These are phyloP conservation scores for Arthrinium phaeospermum DNA, from an alignment of 2,329 filamentous ascomycete genomes.

Conservation along the genomic window DNA sequence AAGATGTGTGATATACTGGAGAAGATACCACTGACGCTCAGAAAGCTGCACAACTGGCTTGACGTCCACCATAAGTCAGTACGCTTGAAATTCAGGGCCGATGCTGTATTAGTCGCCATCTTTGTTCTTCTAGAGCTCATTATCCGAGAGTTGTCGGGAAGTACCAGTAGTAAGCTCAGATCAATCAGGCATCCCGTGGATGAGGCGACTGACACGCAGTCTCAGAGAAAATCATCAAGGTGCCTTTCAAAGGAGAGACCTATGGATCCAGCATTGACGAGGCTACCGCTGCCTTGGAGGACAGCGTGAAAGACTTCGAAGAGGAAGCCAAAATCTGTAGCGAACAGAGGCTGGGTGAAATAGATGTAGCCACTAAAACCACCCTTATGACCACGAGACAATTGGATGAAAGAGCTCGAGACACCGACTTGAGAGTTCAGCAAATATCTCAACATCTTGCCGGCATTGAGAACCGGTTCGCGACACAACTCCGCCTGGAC, in stretches of 20 bases:
- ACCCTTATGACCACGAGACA: slow-evolving; percentile 4
- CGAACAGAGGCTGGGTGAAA: slow-evolving; percentile 24
- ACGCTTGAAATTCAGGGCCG: slow-evolving; percentile 22
- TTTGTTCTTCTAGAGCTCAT: slow-evolving; percentile 27
- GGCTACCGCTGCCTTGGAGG: slow-evolving; percentile 22
- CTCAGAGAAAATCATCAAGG: slow-evolving; percentile 24
- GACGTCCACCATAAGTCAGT: slow-evolving; percentile 25
- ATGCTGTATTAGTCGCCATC: slow-evolving; percentile 26
- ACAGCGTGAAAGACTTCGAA: slow-evolving; percentile 22
- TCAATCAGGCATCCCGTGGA: neutral
- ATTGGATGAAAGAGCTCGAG: neutral
- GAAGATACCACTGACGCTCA: slow-evolving; percentile 25
- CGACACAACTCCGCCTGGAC: slow-evolving; percentile 15
- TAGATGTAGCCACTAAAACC: slow-evolving; percentile 17
- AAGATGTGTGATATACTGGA: slow-evolving; percentile 25
- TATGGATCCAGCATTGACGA: slow-evolving; percentile 25
- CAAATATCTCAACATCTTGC: slow-evolving; percentile 14
- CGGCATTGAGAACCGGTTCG: slow-evolving; percentile 20
- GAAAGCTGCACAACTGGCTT: slow-evolving; percentile 22
- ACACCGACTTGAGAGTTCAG: neutral
- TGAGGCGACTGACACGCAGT: neutral
- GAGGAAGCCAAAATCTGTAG: slow-evolving; percentile 25
- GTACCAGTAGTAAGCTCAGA: slow-evolving; percentile 22
- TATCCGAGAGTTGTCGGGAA: slow-evolving; percentile 25
- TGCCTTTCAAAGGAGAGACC: slow-evolving; percentile 25